Evolutionary conservation across 1,284 basidiomycete species (phyloP), one percentile per base, ranked within the genome.

Genomic region (Ceratobasidium sp.): DNA sequence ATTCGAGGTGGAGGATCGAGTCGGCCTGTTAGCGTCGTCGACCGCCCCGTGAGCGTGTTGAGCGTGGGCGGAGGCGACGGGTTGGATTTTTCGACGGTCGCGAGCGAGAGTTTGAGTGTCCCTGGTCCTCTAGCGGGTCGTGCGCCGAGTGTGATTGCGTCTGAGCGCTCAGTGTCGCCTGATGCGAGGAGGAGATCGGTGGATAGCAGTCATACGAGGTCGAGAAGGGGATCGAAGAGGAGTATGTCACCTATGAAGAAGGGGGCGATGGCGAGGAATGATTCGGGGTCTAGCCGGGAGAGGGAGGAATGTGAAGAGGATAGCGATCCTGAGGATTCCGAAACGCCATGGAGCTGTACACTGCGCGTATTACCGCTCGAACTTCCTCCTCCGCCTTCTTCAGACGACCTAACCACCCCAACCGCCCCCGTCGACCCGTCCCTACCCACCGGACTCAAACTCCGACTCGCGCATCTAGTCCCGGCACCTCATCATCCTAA

Each of bases 291-390:
- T 12, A 70, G 54, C 42, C 68, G 54, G 57, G 62, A 52, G 20
- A 82, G 70, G 33, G 33, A 33, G 4, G 82, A 84, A 15, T 85
- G 85, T 3, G 89, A 89, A 61, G 87, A 87, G 6, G 92, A 96
- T 69, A 33, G 93, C 78, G 96, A 98, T 81, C 95, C 96, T 0
- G 97, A 99, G 84, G 97, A 99, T 84, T 95, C 93, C 62, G 97
- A 98, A 85, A 96, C 95, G 40, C 95, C 96, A 0, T 99, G 97
- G 97, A 90, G 92, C 57, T 99, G 97, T 83, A 90, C 89, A 28
- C 86, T 94, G 40, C 73, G 68, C 80, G 88, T 91, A 80, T 85
- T 92, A 33, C 64, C 66, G 23, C 44, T 61, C 59, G 68, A 78
- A 15, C 28, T 68, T 2, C 44, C 26, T 12, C 40, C 44, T 23